A percentile compares a stretch with the other conserved stretches of the same genome.
phyloP scores from a whole-genome alignment of 176 grass and related monocot genomes.

The Oryza nivara region DNA sequence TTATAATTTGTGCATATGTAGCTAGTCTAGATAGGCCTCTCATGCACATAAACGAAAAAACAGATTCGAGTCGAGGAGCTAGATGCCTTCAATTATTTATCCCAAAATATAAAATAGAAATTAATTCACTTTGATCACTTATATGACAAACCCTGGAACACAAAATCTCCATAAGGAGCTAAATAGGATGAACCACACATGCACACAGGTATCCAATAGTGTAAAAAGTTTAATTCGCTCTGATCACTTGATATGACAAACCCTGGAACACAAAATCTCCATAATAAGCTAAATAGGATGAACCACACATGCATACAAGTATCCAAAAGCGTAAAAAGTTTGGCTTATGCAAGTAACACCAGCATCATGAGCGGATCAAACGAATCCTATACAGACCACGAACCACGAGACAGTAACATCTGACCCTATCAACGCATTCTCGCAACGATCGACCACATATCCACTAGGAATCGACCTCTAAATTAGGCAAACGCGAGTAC shows the following conservation, averaged over 20 bases:
- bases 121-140: neutral
- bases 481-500: constrained; percentile 10
- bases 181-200: neutral
- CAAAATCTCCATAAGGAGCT: neutral
- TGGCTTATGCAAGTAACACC: neutral
- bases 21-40: neutral
- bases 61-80: neutral
- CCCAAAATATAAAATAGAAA: neutral
- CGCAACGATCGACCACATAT: constrained; percentile 4
- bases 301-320: neutral
- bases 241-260: neutral
- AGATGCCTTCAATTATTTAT: neutral
- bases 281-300: neutral
- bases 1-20: neutral
- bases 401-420: constrained; percentile 12
- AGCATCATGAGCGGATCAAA: constrained; percentile 5
- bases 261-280: neutral
- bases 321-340: neutral
- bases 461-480: neutral
- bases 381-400: constrained; percentile 1
- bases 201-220: neutral
- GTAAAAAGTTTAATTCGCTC: neutral
- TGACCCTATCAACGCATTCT: neutral
- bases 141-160: neutral
- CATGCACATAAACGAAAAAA: neutral